Evolutionary conservation across 2,329 filamentous ascomycete genomes (phyloP), one percentile per base, ranked within the genome.

Genomic region (Arthroderma sp.): DNA sequence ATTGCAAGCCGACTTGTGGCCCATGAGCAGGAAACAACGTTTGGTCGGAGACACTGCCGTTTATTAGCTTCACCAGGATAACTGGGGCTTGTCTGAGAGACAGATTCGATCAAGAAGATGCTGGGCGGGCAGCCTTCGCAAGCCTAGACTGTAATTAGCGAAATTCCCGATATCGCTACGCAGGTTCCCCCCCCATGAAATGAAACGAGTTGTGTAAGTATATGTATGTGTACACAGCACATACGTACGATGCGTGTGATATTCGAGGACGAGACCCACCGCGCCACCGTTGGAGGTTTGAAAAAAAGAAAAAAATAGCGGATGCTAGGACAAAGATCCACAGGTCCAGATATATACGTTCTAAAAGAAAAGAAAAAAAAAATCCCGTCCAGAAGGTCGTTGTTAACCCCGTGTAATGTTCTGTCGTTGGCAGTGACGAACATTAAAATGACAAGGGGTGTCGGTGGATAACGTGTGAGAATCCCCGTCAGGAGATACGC

Each of bases 31-130:
- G 55, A 57, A 54, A 58, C 51, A 53, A 51, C 56, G 55, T 57
- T 53, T 56, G 52, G 21, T 47, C 58, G 58, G 58, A 56, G 56
- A 55, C 21, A 52, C 58, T 58, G 58, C 56, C 53, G 44, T 56
- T 58, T 56, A 56, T 56, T 41, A 55, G 39, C 49, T 58, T 56
- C 52, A 37, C 55, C 21, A n/a, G 37, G 56, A 56, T 60, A 56
- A 58, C 39, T 41, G 54, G 54, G 54, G 39, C 54, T 37, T 57
- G 49, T 49, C 31, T 44, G 58, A 54, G 43, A 55, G 58, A n/a
- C n/a, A n/a, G n/a, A 56, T 49, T 60, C 58, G 55, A 60, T 56
- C 58, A 37, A 58, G 47, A 43, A n/a, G 17, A 21, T 19, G 35
- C 37, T 58, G 51, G 56, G 58, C 17, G 25, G 55, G 43, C 47